Evolutionary conservation across 1,284 basidiomycete genomes (phyloP), one percentile per base, ranked within the genome.

Genomic region (Sporisorium scitamineum): DNA sequence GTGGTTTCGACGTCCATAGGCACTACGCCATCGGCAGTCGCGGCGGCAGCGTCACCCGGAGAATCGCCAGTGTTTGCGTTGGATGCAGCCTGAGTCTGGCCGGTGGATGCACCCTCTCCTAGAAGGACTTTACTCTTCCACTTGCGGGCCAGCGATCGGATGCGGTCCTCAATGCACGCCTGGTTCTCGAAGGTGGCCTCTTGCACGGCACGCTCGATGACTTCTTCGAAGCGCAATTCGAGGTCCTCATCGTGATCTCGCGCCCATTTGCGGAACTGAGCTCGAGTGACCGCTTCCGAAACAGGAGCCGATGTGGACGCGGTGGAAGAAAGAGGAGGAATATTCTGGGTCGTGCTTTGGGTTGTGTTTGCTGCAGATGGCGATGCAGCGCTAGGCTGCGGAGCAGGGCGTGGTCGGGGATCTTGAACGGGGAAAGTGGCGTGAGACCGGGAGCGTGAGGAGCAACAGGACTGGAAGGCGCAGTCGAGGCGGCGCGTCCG

Each of bases 201-300:
- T 9, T 51, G 51, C 11, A 74, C 61, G 10, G 62, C 62, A 14
- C 54, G 47, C 9, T 65, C 66, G 52, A 58, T 59, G 62, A 48
- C 14, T 24, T 74, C 62, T n/a, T 74, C 71, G 31, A 74, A 24
- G 3, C 31, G 65, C 22, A 57, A 32, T 51, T 69, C 66, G 31
- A 74, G 50, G 52, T 65, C 59, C n/a, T 52, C 20, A 3, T 55
- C 24, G 14, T 56, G 41, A 6, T 58, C 51, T 13, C 50, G 31
- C 2, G 11, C 20, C 62, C 61, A 74, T 32, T 69, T 57, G 50
- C 58, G 56, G 39, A 69, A 65, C 22, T 68, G 63, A 5, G 62
- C 45, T 45, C 24, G 62, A 2, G 69, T 66, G 44, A 71, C 63
- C 11, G 51, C 5, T 18, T 54, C 32, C 1, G 54, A 39, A 3